Conservation (phyloP, 805 yeast species). For the Metschnikowia borealis region DNA sequence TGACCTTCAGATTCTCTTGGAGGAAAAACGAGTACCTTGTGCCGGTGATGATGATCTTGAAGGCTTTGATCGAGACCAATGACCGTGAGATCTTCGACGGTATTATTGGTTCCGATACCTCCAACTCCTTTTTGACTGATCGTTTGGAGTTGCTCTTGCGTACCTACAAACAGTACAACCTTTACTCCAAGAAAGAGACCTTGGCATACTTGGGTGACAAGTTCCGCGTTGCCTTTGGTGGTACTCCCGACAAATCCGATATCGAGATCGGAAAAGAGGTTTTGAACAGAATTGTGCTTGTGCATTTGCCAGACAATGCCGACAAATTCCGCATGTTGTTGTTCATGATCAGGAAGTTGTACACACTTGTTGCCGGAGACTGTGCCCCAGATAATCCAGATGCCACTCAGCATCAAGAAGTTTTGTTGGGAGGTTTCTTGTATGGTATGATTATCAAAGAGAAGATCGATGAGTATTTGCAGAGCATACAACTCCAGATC, state of each 20-base stretch:
- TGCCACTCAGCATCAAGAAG: slow-evolving; percentile 98
- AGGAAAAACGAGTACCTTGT: slow-evolving; percentile 91
- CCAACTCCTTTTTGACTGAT: slow-evolving; percentile 93
- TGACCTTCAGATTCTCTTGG: slow-evolving; percentile 96
- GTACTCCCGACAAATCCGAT: slow-evolving; percentile 83
- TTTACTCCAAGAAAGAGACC: slow-evolving; percentile 82
- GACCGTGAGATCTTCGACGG: slow-evolving; percentile 97
- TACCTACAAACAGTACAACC: slow-evolving; percentile 75
- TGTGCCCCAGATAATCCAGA: slow-evolving; percentile 98
- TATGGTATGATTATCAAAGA: slow-evolving; percentile 97
- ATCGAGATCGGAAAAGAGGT: slow-evolving; percentile 88
- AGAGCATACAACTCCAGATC: slow-evolving; percentile 66
- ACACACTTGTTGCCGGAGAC: slow-evolving; percentile 93
- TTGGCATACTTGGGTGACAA: slow-evolving; percentile 92
- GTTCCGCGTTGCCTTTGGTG: slow-evolving; percentile 88
- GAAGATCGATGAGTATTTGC: slow-evolving; percentile 89
- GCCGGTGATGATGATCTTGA: slow-evolving; percentile 88
- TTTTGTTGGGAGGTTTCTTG: slow-evolving; percentile 89
- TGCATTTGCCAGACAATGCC: slow-evolving; percentile 67
- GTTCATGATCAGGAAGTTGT: slow-evolving; percentile 93
- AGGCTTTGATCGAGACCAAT: slow-evolving; percentile 84
- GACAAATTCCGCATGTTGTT: slow-evolving; percentile 86
- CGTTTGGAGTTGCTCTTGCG: slow-evolving; percentile 91
- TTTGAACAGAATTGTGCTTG: slow-evolving; percentile 77
- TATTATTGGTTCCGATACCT: slow-evolving; percentile 81